Conservation (phyloP, 176 grass and related monocot species). For the Avena insularis region DNA sequence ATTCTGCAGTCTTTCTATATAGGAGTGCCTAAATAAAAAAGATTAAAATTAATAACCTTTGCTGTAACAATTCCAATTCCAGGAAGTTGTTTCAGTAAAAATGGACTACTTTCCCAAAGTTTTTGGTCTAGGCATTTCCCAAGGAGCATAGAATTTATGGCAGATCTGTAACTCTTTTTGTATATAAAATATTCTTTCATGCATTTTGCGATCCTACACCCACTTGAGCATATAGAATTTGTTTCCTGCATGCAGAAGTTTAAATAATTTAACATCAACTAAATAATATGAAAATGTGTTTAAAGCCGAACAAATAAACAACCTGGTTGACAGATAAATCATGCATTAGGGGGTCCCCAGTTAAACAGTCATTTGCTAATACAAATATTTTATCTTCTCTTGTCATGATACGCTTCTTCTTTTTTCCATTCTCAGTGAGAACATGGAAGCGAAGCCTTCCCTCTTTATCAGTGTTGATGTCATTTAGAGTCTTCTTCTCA, state of each 20-base stretch:
- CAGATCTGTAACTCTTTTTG: slow-evolving; percentile 82
- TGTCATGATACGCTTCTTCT: slow-evolving; percentile 87
- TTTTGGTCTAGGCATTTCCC: slow-evolving; percentile 84
- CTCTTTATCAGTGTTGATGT: slow-evolving; percentile 87
- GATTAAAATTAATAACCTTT: slow-evolving; percentile 62
- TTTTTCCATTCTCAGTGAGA: slow-evolving; percentile 73
- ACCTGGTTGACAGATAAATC: slow-evolving; percentile 94
- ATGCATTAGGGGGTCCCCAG: slow-evolving; percentile 82
- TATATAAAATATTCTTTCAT: slow-evolving; percentile 93
- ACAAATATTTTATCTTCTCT: slow-evolving; percentile 98
- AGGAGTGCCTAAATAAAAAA: slow-evolving; percentile 23
- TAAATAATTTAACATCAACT: slow-evolving; percentile 36
- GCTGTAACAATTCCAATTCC: slow-evolving; percentile 96
- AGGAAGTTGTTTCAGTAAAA: slow-evolving; percentile 90
- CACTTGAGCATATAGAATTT: slow-evolving; percentile 85
- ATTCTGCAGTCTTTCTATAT: slow-evolving; percentile 23
- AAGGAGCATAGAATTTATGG: slow-evolving; percentile 79
- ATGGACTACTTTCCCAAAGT: slow-evolving; percentile 84
- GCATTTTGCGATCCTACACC: slow-evolving; percentile 92
- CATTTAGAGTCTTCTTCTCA: slow-evolving; percentile 90
- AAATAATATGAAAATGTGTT: slow-evolving; percentile 24
- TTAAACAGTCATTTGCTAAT: slow-evolving; percentile 87
- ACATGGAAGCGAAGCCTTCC: slow-evolving; percentile 86
- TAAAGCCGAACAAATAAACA: slow-evolving; percentile 33
- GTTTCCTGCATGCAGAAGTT: slow-evolving; percentile 63